These are phyloP conservation scores for Mucor lusitanicus DNA, from an alignment of 371 early-diverging fungal genomes.

Conservation along the genomic window DNA sequence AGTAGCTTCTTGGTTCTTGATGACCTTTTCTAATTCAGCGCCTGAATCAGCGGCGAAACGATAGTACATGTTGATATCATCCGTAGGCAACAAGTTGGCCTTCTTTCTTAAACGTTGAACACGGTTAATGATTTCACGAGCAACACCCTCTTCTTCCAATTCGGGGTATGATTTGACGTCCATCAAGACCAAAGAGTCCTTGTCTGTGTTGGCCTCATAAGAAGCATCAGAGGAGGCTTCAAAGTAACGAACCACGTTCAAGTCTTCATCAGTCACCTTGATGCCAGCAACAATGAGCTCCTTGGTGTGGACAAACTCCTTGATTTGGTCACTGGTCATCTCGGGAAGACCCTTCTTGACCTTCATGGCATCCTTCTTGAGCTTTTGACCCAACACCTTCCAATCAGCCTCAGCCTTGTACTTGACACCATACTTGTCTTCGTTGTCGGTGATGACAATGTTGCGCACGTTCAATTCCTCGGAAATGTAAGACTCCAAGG, in stretches of 20 bases:
- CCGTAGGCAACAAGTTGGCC: conserved; percentile 80
- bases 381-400: conserved; percentile 86
- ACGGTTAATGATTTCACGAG: conserved; percentile 98
- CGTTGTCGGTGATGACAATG: conserved; percentile 86
- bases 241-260: conserved; percentile 83
- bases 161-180: conserved; percentile 83
- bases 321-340: conserved; percentile 79
- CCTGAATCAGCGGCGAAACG: conserved; percentile 72
- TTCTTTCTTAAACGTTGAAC: conserved; percentile 98
- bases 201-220: conserved; percentile 79
- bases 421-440: conserved; percentile 89
- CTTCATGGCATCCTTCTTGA: conserved; percentile 87
- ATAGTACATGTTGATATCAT: conserved; percentile 84
- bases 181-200: conserved; percentile 89
- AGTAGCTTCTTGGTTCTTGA: conserved; percentile 73
- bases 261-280: conserved; percentile 78
- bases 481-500: conserved; percentile 83
- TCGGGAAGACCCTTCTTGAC: conserved; percentile 88
- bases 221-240: conserved; percentile 58
- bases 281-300: conserved; percentile 82
- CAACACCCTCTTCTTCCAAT: conserved; percentile 91
- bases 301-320: conserved; percentile 73
- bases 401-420: conserved; percentile 91
- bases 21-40: conserved; percentile 66
- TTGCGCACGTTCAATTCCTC: conserved; percentile 95